Evolutionary conservation across 768 basidiomycete species (phyloP).

Genomic region (Amanita pseudoporphyria): DNA sequence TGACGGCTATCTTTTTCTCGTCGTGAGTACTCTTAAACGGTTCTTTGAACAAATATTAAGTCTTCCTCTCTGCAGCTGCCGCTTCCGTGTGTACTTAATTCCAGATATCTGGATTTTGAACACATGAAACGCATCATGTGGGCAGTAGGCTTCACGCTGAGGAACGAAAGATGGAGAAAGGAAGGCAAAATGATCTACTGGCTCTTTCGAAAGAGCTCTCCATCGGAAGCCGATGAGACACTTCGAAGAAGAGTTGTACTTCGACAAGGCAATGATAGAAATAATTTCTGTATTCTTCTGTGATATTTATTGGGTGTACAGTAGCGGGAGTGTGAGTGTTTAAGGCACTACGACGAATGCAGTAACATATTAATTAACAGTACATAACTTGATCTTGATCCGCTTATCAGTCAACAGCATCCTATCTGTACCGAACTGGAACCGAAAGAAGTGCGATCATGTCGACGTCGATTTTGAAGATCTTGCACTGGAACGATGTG

Average conservation of each 20-base stretch:
- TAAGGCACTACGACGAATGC: too few relatives aligned
- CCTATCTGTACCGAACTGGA: too few relatives aligned
- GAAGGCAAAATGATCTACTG: conserved; percentile 86
- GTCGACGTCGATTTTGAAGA: conserved; percentile 16
- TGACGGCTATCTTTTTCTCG: conserved; percentile 60
- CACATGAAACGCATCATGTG: conserved; percentile 50
- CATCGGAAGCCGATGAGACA: conserved; percentile 7
- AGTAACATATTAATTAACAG: too few relatives aligned
- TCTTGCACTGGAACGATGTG: conserved; percentile 75
- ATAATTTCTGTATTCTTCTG: conserved; percentile 65
- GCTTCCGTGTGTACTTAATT: conserved; percentile 76
- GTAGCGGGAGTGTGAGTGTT: too few relatives aligned
- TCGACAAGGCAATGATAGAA: conserved; percentile 52
- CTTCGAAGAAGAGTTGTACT: conserved; percentile 51
- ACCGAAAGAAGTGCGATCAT: too few relatives aligned
- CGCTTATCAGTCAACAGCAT: too few relatives aligned
- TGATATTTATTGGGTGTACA: neutral
- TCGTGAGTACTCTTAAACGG: conserved; percentile 39
- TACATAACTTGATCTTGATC: too few relatives aligned
- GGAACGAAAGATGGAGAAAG: conserved; percentile 50
- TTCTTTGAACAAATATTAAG: conserved; percentile 7
- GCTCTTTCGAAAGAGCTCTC: conserved; percentile 51
- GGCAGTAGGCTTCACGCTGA: conserved; percentile 50
- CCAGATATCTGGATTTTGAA: conserved; percentile 65
- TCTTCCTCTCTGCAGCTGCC: conserved; percentile 47